These are phyloP conservation scores for Beauveria sp. DNA, from an alignment of 2,329 filamentous ascomycete species.

Conservation along the genomic window DNA sequence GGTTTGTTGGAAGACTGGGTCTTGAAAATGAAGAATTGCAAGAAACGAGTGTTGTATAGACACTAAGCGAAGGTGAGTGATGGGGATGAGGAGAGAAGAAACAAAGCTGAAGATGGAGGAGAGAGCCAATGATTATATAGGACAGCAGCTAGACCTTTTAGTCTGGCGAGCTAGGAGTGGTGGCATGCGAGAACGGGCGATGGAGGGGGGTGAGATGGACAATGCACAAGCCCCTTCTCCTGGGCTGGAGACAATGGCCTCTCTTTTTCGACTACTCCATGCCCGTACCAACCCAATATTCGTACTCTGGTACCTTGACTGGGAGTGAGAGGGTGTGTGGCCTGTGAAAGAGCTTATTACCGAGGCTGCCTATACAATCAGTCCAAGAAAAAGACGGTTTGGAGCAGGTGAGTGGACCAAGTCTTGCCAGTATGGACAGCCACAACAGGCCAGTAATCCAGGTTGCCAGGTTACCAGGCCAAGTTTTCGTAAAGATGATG, in stretches of 20 bases:
- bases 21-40: not conserved
- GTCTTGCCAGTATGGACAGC: not conserved
- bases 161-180: not conserved
- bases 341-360: constrained; percentile 10
- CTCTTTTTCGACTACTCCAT: not conserved
- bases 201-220: not conserved
- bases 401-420: not conserved
- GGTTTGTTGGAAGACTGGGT: constrained; percentile 5
- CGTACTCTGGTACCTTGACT: not conserved
- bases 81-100: constrained; percentile 6
- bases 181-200: not conserved
- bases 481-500: not conserved
- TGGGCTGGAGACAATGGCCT: not conserved
- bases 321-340: not conserved
- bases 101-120: not conserved
- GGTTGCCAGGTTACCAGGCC: not conserved
- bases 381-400: not conserved
- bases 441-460: not conserved
- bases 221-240: not conserved
- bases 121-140: constrained; percentile 4
- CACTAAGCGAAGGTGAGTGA: constrained; percentile 7
- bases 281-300: not conserved
- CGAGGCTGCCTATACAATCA: constrained; percentile 7
- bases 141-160: not conserved
- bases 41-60: constrained; percentile 11